Evolutionary conservation across 345 rosid species (phyloP).

Genomic region (Brassica cretica): DNA sequence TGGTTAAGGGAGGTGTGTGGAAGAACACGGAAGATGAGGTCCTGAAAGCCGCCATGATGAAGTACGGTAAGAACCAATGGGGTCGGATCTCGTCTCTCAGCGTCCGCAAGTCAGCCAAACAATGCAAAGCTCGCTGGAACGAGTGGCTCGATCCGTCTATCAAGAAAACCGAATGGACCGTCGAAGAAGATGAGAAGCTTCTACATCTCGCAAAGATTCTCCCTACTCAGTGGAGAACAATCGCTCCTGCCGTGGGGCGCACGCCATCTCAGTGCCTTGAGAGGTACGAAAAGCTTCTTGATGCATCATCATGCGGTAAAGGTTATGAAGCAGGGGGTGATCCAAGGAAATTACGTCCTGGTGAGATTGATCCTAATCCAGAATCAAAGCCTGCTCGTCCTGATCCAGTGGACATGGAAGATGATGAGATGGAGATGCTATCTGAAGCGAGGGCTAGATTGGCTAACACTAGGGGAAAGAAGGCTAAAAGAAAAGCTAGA

Average conservation of each 20-base stretch:
- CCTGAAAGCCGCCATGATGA: conserved; percentile 96
- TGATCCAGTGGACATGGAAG: conserved; percentile 99
- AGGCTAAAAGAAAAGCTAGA: conserved; percentile 95
- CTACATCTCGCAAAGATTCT: conserved; percentile 64
- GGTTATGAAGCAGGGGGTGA: conserved; percentile 74
- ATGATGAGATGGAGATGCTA: conserved; percentile 98
- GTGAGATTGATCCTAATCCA: conserved; percentile 95
- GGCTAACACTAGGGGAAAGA: conserved; percentile 93
- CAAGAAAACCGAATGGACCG: conserved; percentile 99
- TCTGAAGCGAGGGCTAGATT: conserved; percentile 97
- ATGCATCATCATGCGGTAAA: conserved; percentile 83
- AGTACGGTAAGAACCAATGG: conserved; percentile 98
- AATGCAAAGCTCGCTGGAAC: conserved; percentile 99
- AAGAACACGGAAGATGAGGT: conserved; percentile 99
- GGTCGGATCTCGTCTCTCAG: conserved; percentile 92
- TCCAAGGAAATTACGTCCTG: conserved; percentile 90
- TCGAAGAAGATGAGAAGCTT: conserved; percentile 74
- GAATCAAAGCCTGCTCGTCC: conserved; percentile 99
- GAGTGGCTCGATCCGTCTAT: conserved; percentile 99
- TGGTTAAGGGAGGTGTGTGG: conserved; percentile 99
- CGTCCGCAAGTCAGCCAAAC: conserved; percentile 97
- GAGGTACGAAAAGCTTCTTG: conserved; percentile 93
- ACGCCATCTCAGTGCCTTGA: conserved; percentile 65
- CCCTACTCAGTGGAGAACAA: conserved; percentile 99
- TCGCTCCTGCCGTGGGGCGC: conserved; percentile 84